Evolutionary conservation across 805 yeast genomes (phyloP).

Genomic region (Sungouiozyma ichnusensis): DNA sequence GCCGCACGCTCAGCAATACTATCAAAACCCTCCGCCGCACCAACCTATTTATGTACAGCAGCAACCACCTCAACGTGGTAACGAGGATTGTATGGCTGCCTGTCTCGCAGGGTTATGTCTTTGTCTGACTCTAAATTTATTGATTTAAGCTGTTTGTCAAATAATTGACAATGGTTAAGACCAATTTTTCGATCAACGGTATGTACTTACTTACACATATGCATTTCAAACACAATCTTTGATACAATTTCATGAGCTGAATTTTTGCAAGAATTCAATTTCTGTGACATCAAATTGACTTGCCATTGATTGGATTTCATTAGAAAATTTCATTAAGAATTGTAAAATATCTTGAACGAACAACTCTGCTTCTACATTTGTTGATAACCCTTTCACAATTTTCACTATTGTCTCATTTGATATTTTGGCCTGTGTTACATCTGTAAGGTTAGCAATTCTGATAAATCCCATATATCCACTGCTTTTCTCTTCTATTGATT

Average conservation of each 20-base stretch:
- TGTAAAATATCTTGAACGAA: constrained; percentile 23
- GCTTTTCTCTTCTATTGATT: constrained; percentile 81
- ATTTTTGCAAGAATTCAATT: constrained; percentile 20
- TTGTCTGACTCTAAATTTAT: constrained; percentile 44
- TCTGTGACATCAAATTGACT: constrained; percentile 14
- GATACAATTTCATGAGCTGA: constrained; percentile 6
- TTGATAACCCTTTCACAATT: constrained; percentile 20
- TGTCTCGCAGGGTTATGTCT: constrained; percentile 47
- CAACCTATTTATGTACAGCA: constrained; percentile 47
- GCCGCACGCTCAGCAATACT: constrained; percentile 32
- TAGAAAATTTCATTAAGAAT: constrained; percentile 18
- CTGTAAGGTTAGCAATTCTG: constrained; percentile 36
- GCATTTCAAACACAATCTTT: background rate
- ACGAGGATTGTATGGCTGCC: constrained; percentile 38
- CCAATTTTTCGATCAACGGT: background rate
- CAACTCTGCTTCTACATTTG: constrained; percentile 21
- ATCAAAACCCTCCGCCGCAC: constrained; percentile 32
- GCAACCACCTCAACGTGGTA: constrained; percentile 30
- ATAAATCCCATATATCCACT: constrained; percentile 80
- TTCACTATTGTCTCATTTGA: constrained; percentile 17
- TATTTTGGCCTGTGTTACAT: constrained; percentile 11
- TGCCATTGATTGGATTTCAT: constrained; percentile 13
- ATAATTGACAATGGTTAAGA: background rate
- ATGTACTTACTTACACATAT: background rate
- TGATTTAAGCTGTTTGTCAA: constrained; percentile 31